Evolutionary conservation across 2,329 filamentous ascomycete species (phyloP).

Genomic region (Zymoseptoria passerinii): DNA sequence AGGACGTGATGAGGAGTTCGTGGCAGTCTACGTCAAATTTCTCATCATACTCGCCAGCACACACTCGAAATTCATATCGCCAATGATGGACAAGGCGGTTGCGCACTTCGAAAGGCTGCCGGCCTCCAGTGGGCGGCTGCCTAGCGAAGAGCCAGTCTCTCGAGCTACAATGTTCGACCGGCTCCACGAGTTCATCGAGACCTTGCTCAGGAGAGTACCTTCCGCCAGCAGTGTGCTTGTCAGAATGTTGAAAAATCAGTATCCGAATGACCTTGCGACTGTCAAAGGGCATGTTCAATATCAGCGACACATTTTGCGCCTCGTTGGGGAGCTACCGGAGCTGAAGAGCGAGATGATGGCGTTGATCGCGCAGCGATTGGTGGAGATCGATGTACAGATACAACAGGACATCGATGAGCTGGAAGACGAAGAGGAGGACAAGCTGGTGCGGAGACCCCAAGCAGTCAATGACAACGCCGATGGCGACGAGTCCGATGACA

Average conservation of each 20-base stretch:
- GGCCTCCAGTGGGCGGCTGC: conserved; percentile 45
- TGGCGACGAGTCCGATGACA: conserved; percentile 46
- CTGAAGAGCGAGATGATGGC: conserved; percentile 73
- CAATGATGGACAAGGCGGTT: conserved; percentile 72
- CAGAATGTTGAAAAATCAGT: conserved; percentile 32
- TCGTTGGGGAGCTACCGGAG: conserved; percentile 70
- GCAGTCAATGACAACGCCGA: conserved; percentile 44
- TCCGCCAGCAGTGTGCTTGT: conserved; percentile 65
- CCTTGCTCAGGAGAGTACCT: conserved; percentile 72
- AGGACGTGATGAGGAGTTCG: conserved; percentile 52
- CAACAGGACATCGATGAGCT: conserved; percentile 88
- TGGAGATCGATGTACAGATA: conserved; percentile 93
- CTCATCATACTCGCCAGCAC: conserved; percentile 64
- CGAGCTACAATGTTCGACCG: conserved; percentile 60
- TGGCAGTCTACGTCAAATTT: conserved; percentile 49
- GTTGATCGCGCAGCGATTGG: conserved; percentile 73
- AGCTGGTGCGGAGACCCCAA: conserved; percentile 51
- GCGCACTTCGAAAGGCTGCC: conserved; percentile 61
- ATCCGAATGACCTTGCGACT: conserved; percentile 49
- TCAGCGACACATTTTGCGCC: conserved; percentile 69
- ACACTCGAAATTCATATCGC: conserved; percentile 67
- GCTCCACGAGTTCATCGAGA: conserved; percentile 66
- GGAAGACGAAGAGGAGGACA: conserved; percentile 76
- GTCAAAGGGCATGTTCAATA: conserved; percentile 79
- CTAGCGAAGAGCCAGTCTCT: conserved; percentile 50